These are phyloP conservation scores for Lachancea quebecensis DNA, from an alignment of 805 yeast species.

Conservation along the genomic window DNA sequence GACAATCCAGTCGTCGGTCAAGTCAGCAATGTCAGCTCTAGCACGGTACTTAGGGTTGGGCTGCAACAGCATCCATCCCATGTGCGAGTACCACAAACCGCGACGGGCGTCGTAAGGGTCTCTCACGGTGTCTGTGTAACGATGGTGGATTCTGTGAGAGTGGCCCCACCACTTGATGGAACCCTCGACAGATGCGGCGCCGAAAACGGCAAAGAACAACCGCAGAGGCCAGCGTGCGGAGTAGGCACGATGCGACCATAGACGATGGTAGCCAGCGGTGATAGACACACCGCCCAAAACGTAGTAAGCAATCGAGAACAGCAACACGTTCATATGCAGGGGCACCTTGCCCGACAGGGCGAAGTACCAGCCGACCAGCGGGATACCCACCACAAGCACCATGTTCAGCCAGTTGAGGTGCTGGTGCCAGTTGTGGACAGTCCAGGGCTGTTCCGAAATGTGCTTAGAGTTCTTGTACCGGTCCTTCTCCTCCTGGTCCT, in stretches of 20 bases:
- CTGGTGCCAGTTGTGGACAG: conserved; percentile 59
- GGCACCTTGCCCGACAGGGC: conserved; percentile 39
- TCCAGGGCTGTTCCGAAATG: conserved; percentile 77
- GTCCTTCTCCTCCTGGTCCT: conserved; percentile 37
- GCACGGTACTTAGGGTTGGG: conserved; percentile 80
- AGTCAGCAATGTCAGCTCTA: conserved; percentile 73
- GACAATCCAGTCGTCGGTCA: conserved; percentile 72
- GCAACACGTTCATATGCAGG: conserved; percentile 41
- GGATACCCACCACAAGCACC: conserved; percentile 55
- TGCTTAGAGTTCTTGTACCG: conserved; percentile 39
- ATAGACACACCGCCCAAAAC: conserved; percentile 62
- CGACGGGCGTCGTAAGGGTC: conserved; percentile 83
- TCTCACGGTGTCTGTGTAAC: conserved; percentile 76
- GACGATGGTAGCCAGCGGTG: conserved; percentile 80
- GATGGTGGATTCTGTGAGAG: conserved; percentile 77
- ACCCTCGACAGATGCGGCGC: conserved; percentile 80
- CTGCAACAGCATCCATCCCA: conserved; percentile 79
- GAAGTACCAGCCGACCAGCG: conserved; percentile 44
- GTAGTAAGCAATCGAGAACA: conserved; percentile 47
- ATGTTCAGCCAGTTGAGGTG: conserved; percentile 77
- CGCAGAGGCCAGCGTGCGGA: conserved; percentile 55
- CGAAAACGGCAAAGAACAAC: conserved; percentile 64
- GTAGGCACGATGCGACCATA: conserved; percentile 72
- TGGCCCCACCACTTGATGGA: conserved; percentile 89
- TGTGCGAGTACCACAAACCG: conserved; percentile 78